Percentiles rank a stretch among this genome's conserved stretches.
Evolutionary conservation across 2,329 filamentous ascomycete genomes (phyloP).

Genomic region (Venturiaceae sp.): DNA sequence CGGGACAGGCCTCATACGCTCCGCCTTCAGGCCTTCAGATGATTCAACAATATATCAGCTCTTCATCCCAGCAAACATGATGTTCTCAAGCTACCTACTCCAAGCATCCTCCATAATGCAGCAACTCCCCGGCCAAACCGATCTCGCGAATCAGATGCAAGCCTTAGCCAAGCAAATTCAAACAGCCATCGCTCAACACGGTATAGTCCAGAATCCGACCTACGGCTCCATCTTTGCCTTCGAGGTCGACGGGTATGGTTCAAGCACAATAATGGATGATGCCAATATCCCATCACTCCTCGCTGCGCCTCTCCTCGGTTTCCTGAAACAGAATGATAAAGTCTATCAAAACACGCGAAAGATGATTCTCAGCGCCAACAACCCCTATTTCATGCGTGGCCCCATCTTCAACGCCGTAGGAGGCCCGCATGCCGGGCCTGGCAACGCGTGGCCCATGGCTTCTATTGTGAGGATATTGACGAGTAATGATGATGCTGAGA

Average conservation of each 20-base stretch:
- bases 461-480: slow-evolving; percentile 41
- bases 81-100: slow-evolving; percentile 57
- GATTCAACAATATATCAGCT: slow-evolving; percentile 40
- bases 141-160: slow-evolving; percentile 47
- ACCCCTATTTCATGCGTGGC: slow-evolving; percentile 42
- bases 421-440: slow-evolving; percentile 37
- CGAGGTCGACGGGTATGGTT: slow-evolving; percentile 37
- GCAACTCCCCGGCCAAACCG: slow-evolving; percentile 35
- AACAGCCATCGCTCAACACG: slow-evolving; percentile 34
- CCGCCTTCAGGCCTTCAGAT: slow-evolving; percentile 40
- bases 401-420: slow-evolving; percentile 38
- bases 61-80: slow-evolving; percentile 52
- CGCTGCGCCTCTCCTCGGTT: slow-evolving; percentile 55
- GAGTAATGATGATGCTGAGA: slow-evolving; percentile 36
- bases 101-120: slow-evolving; percentile 36
- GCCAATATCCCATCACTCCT: slow-evolving; percentile 61
- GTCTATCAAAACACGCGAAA: slow-evolving; percentile 37
- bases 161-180: slow-evolving; percentile 39
- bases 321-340: slow-evolving; percentile 28
- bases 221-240: slow-evolving; percentile 36
- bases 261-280: slow-evolving; percentile 57
- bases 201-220: slow-evolving; percentile 26
- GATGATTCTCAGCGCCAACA: slow-evolving; percentile 32
- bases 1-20: slow-evolving; percentile 38
- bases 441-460: slow-evolving; percentile 42